Base-by-base conservation (phyloP, 2,329 filamentous ascomycete genomes). In the Nannizziopsis barbatae region DNA sequence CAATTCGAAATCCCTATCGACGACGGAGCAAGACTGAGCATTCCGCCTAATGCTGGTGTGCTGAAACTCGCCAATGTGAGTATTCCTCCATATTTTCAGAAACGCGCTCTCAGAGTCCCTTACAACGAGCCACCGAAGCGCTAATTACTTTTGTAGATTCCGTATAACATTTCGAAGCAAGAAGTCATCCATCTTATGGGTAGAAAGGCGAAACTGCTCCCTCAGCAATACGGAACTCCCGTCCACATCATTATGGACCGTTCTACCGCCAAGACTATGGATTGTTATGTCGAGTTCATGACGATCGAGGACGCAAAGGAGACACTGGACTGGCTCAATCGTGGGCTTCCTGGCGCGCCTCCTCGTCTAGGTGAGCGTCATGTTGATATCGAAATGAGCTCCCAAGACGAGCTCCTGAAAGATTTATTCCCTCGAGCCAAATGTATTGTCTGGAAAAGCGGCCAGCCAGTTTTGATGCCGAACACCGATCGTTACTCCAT, bases 161-260 rank as follows among this genome's bases (percentile, higher is more conserved):
- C 74, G 0, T 77, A 73, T 53, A 60, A 60, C n/a, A 64, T 73
- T 35, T 72, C 69, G 14, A 71, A 70, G 50, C 60, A 68, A 27
- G 73, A 76, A 53, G 67, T 76, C 31, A 56, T 66, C 14, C 69
- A 71, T 44, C 69, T 72, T 55, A 62, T 72, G 40, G 71, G 70
- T 47, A 67, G 66, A 39, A 63, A 65, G 52, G 65, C 70, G 32
- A 62, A 63, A 12, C 57, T 71, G 32, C 55, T 72, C 14, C 55
- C 59, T 5, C 54, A 62, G 4, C 55, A 61, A 4, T 52, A 62
- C 14, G 73, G 71, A 22, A 69, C 63, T 38, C 64, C 72, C 0
- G 64, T 76, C n/a, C 75, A 77, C 54, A 74, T 77, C 52, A 72
- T 76, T 50, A 76, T 77, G 74, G 75, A 77, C 52, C 71, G 74